Evolutionary conservation across 257 asterid genomes (phyloP), one percentile per base, ranked within the genome.

Genomic region (Rhazya stricta): DNA sequence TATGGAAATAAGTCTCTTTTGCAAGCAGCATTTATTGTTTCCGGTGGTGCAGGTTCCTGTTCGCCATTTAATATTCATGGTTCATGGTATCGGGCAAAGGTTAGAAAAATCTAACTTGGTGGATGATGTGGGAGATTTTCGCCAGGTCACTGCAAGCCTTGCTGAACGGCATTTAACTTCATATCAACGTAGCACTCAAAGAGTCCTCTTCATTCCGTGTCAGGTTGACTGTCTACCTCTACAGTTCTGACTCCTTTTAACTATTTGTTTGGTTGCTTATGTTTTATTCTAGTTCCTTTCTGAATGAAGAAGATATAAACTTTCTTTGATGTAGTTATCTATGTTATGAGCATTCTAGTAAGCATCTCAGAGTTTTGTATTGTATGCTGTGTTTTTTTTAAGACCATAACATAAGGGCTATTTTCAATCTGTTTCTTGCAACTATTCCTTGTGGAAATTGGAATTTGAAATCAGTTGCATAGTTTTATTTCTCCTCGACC

Each of bases 21-120:
- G 65, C 76, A 51, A 51, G 45, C 73, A 41, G 29, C 45, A 34
- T 65, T 62, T 67, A 56, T 56, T 75, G 30, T 71, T 56, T 79
- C 12, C 73, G 37, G 75, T 84, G 72, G 66, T 83, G 65, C 78
- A 95, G 99, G 99, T 95, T 79, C 96, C 99, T 79, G 99, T 95
- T 79, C 87, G 86, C 39, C 99, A 95, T 85, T 80, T 95, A 62
- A 96, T 95, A 60, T 95, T 95, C 88, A 92, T 95, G 98, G 95
- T 95, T 79, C 99, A 95, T 70, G 99, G 98, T 73, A 92, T 95
- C 77, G 99, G 99, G 73, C 99, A 95, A 84, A 91, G 99, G 80
- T 81, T 95, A 88, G 98, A 92, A 84, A 95, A 92, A 76, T 95
- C 99, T 53, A 95, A 92, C 84, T 88, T 95, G 82, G 99, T 94